Base-by-base conservation (phyloP, 345 rosid species). In the Populus nigra region DNA sequence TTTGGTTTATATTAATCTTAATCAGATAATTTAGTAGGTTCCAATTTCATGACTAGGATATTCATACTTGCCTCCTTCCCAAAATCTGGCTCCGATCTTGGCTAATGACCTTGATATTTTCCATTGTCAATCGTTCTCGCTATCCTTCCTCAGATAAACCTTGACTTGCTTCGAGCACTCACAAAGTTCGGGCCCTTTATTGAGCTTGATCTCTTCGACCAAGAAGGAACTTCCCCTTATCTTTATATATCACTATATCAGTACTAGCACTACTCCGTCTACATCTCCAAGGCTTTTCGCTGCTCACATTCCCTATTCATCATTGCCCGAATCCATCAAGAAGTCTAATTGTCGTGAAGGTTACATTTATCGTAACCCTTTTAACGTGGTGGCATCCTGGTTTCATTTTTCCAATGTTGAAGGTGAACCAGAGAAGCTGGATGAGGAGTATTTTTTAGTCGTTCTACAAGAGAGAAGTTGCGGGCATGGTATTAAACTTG, bases 321-420 rank as follows among this genome's bases (percentile, higher is more conserved):
- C 29, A 6, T 22, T 65, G 9, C 38, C 62, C 18, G 57, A 38
- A 29, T 41, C 70, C 17, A 65, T 74, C 20, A 74, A 43, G 29
- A 23, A 29, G 15, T 65, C 71, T 5, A 41, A 31, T 15, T 53
- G 50, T 23, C 17, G 6, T 20, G 20, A 43, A 1, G 61, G 61
- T 13, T 73, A 73, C 23, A 25, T 73, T n/a, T 73, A 67, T 8
- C 31, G 76, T 1, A 59, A 61, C 41, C 71, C 71, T 25, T 63
- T 74, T 43, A 69, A 74, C 31, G 8, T 8, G 53, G 49, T 27
- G 8, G 36, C 59, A 10, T 73, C 68, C 7, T 22, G n/a, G 27
- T 73, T 67, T 67, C 49, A 38, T 25, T 39, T 36, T 59, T 7
- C 8, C 5, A 5, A 3, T 2, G 0, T 2, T 11, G 7, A 11